Base-by-base conservation (phyloP, 768 basidiomycete genomes). In the Ramaria rubella region DNA sequence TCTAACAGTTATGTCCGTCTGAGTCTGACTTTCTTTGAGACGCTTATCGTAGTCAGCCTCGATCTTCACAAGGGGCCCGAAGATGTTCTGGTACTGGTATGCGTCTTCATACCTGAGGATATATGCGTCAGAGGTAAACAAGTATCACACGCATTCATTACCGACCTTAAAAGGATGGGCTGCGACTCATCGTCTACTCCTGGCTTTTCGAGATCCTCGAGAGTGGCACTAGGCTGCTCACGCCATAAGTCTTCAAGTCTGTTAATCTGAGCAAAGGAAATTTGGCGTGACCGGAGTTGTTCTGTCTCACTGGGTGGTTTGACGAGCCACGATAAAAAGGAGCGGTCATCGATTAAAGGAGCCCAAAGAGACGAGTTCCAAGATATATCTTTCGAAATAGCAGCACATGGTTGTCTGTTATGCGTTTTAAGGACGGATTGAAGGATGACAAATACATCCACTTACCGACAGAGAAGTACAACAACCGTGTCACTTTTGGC, bases 61-160 rank as follows among this genome's bases (percentile, higher is more conserved):
- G 63, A 99, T 98, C 75, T 99, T 99, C 71, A 99, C 96, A 45
- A 99, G 81, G 15, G 96, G 96, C 4, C 96, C 96, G 65, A 98
- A 95, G 55, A 99, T 98, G 68, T 99, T 99, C 75, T 99, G 96
- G 69, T 99, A 99, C 66, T 98, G 96, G 67, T 98, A 99, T 44
- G 96, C 96, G 69, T 99, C 96, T 68, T 98, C 95, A 69, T 99
- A 99, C 34, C 55, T 56, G 17, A 73, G 58, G 9, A 57, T 43
- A 38, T 19, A 24, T 19, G n/a, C 4, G 29, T 19, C 4, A 55
- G 31, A 36, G 40, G 34, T 15, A 24, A n/a, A 49, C 19, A 11
- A 46, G 30, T 15, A 26, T 3, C 30, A 52, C 21, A 27, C 7
- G 12, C 23, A 5, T 14, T 55, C 70, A 57, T 54, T 73, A 15